phyloP scores from a whole-genome alignment of 2,329 filamentous ascomycete species.

The Aspergillaceae sp. region DNA sequence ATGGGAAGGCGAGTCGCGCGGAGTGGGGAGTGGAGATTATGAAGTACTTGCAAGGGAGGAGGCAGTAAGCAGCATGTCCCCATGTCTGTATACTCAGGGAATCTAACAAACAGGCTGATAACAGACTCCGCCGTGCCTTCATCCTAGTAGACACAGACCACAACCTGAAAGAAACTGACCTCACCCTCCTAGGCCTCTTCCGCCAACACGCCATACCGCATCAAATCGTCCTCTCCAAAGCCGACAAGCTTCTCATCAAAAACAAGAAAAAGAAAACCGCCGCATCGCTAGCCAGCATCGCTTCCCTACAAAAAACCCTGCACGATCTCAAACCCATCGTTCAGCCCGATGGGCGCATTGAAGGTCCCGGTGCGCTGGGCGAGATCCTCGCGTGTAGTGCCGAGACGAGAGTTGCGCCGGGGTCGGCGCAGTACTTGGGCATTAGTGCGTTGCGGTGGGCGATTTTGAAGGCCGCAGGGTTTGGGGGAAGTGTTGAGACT shows the following conservation, averaged over 20 bases:
- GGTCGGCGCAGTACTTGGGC: constrained; percentile 45
- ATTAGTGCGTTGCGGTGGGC: constrained; percentile 57
- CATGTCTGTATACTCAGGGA: no score
- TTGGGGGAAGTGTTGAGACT: constrained; percentile 37
- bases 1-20: constrained; percentile 52
- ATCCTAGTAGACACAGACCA: constrained; percentile 56
- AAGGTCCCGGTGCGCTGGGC: constrained; percentile 40
- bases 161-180: constrained; percentile 55
- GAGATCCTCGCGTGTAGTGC: constrained; percentile 55
- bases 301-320: constrained; percentile 32
- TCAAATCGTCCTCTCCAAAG: constrained; percentile 59
- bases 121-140: constrained; percentile 51
- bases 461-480: constrained; percentile 53
- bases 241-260: constrained; percentile 47
- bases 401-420: constrained; percentile 25
- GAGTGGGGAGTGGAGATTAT: constrained; percentile 61
- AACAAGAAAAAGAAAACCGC: constrained; percentile 23
- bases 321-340: constrained; percentile 33
- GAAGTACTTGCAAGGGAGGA: constrained; percentile 56
- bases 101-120: no score
- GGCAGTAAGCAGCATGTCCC: constrained; percentile 39
- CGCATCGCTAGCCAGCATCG: constrained; percentile 18
- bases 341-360: constrained; percentile 35
- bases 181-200: constrained; percentile 49
- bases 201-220: constrained; percentile 50